Percentiles rank a stretch among this genome's conserved stretches.
These are phyloP conservation scores for Cairneyella variabilis DNA, from an alignment of 495 filamentous ascomycete genomes.

Conservation along the genomic window DNA sequence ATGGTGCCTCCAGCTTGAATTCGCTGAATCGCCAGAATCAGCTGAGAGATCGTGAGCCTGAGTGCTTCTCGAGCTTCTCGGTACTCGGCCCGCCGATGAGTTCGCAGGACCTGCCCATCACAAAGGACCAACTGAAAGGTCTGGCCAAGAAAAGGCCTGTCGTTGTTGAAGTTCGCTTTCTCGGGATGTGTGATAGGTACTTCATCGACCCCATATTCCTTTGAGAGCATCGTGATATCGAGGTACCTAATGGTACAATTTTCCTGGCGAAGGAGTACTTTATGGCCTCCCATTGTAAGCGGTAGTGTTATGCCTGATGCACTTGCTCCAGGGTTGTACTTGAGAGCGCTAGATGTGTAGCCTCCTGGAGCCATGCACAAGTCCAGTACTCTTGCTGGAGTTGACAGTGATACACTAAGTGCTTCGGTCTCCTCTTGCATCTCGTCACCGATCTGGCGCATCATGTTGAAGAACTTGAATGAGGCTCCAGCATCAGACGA, in stretches of 20 bases:
- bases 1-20: constrained; percentile 39
- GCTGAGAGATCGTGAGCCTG: constrained; percentile 39
- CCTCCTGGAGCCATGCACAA: constrained; percentile 57
- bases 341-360: constrained; percentile 35
- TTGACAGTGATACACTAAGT: constrained; percentile 23
- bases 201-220: constrained; percentile 40
- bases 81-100: constrained; percentile 37
- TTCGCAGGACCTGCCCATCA: constrained; percentile 54
- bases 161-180: neutral
- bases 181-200: constrained; percentile 10
- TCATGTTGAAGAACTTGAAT: constrained; percentile 30
- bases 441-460: constrained; percentile 31
- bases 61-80: constrained; percentile 37
- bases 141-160: constrained; percentile 24
- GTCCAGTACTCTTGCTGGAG: constrained; percentile 31
- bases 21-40: constrained; percentile 45
- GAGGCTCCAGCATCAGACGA: constrained; percentile 6
- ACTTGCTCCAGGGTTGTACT: constrained; percentile 32
- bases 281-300: constrained; percentile 35
- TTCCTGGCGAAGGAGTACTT: constrained; percentile 30
- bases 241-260: constrained; percentile 26
- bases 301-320: constrained; percentile 43
- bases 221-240: constrained; percentile 53
- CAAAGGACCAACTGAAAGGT: constrained; percentile 54
- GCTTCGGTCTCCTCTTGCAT: constrained; percentile 22